Conservation (phyloP, 495 filamentous ascomycete species). For the Aspergillus mulundensis region DNA sequence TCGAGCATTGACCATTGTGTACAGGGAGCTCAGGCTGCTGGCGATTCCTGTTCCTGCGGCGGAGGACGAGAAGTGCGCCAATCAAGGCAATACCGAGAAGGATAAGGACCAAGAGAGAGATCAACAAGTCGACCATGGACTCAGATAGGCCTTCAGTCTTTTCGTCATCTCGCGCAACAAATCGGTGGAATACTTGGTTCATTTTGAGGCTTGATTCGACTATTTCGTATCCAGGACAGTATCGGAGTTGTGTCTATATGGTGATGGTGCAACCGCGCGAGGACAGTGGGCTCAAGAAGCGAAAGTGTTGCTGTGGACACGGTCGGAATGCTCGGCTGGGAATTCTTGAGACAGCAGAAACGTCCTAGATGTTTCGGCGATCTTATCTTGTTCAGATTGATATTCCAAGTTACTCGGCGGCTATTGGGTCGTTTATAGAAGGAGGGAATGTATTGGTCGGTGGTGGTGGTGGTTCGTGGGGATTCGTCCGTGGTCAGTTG, state of each 20-base stretch:
- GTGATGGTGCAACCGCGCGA: not conserved
- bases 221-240: conserved; percentile 3
- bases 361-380: conserved; percentile 4
- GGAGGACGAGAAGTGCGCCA: conserved; percentile 64
- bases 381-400: not conserved
- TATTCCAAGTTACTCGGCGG: not conserved
- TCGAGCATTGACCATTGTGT: conserved; percentile 52
- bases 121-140: conserved; percentile 67
- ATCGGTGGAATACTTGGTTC: conserved; percentile 39
- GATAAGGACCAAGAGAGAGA: conserved; percentile 73
- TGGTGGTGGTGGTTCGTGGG: not conserved
- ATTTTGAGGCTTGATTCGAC: not conserved
- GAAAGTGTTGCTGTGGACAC: conserved; percentile 8
- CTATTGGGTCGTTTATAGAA: conserved; percentile 5
- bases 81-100: conserved; percentile 63
- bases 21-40: conserved; percentile 53
- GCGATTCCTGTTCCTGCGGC: conserved; percentile 54
- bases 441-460: conserved; percentile 20
- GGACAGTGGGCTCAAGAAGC: conserved; percentile 13
- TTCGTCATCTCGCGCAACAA: conserved; percentile 51
- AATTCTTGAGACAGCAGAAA: not conserved
- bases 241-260: conserved; percentile 8
- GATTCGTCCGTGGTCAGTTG: conserved; percentile 12
- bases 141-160: conserved; percentile 42
- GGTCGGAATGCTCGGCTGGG: not conserved